A percentile compares a stretch with the other conserved stretches of the same genome.
phyloP scores from a whole-genome alignment of 108 stramenopile genomes.

The Nannochloropsis granulata region DNA sequence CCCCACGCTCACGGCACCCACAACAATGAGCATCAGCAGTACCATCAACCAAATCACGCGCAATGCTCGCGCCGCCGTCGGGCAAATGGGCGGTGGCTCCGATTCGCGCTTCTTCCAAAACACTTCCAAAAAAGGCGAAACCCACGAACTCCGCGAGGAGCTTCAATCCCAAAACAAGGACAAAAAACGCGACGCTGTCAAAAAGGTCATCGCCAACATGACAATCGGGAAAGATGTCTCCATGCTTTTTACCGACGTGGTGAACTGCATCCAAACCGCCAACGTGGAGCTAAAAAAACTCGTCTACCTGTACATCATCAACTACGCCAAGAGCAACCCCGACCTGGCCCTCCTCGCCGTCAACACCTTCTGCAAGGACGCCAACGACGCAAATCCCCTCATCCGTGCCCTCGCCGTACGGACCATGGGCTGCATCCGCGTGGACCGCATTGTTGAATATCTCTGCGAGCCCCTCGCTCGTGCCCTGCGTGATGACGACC shows the following conservation, averaged over 20 bases:
- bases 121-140: constrained; percentile 50
- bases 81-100: constrained; percentile 36
- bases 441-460: constrained; percentile 96
- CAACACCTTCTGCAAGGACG: constrained; percentile 97
- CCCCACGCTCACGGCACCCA: not conserved
- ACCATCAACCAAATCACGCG: not conserved
- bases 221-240: constrained; percentile 98
- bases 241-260: constrained; percentile 88
- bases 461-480: constrained; percentile 84
- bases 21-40: not conserved
- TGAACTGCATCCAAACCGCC: constrained; percentile 98
- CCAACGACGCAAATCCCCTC: constrained; percentile 78
- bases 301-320: constrained; percentile 97
- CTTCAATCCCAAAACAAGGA: constrained; percentile 76
- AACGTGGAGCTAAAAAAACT: constrained; percentile 49
- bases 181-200: constrained; percentile 93
- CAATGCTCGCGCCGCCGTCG: not conserved
- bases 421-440: constrained; percentile 99
- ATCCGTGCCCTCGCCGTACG: constrained; percentile 96
- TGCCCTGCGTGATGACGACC: constrained; percentile 75
- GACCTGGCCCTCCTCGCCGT: constrained; percentile 96
- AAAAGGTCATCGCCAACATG: constrained; percentile 95
- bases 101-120: constrained; percentile 72
- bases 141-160: constrained; percentile 92
- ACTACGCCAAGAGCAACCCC: constrained; percentile 98